A percentile compares a stretch with the other conserved stretches of the same genome.
Conservation (phyloP, 805 yeast genomes). For the Sungouiella thailandica region DNA sequence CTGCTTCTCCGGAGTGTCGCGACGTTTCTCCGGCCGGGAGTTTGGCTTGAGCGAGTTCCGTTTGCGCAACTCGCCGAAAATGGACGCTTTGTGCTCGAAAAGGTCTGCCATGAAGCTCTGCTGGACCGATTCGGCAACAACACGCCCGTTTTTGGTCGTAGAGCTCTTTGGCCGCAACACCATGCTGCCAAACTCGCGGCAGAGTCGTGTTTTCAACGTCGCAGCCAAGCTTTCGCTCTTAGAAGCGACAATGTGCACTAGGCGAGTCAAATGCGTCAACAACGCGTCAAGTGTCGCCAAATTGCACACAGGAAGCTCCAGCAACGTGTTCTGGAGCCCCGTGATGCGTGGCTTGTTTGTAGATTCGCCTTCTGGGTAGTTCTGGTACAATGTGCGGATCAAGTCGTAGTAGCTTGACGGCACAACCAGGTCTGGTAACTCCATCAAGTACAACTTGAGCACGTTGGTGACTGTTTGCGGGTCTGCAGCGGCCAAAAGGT, state of each 20-base stretch:
- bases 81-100: constrained; percentile 50
- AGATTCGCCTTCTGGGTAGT: constrained; percentile 31
- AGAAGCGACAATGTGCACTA: constrained; percentile 45
- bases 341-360: constrained; percentile 38
- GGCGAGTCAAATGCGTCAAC: constrained; percentile 67
- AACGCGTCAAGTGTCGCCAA: constrained; percentile 77
- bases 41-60: constrained; percentile 22
- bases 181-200: constrained; percentile 63
- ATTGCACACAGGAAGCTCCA: constrained; percentile 64
- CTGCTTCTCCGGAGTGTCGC: neutral
- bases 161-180: constrained; percentile 47
- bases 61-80: constrained; percentile 59
- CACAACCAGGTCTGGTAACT: constrained; percentile 73
- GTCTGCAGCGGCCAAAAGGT: constrained; percentile 32
- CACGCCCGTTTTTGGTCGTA: constrained; percentile 13
- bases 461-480: constrained; percentile 64
- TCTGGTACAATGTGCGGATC: constrained; percentile 57
- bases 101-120: constrained; percentile 57
- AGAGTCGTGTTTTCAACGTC: constrained; percentile 42
- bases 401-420: constrained; percentile 62
- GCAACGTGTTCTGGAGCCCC: constrained; percentile 62
- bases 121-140: constrained; percentile 29
- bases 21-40: neutral
- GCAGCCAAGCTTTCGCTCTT: constrained; percentile 31
- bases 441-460: constrained; percentile 68